phyloP scores from a whole-genome alignment of 345 rosid species.

The Brassica carinata region DNA sequence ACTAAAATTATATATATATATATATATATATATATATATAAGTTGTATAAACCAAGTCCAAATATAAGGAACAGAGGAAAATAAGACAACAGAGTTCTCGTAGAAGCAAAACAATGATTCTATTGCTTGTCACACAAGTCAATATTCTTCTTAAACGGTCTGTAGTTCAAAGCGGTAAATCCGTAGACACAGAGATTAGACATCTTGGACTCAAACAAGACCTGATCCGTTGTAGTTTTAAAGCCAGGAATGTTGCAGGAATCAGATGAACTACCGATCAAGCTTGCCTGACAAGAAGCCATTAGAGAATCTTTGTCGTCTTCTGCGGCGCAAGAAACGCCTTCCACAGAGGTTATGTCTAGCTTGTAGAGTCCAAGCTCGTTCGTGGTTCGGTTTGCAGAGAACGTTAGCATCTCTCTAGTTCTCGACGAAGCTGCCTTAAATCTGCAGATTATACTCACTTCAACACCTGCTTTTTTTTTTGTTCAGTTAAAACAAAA shows the following conservation, averaged over 20 bases:
- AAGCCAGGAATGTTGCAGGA: slow-evolving; percentile 83
- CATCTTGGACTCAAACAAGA: slow-evolving; percentile 59
- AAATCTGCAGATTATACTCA: slow-evolving; percentile 77
- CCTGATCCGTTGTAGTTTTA: slow-evolving; percentile 70
- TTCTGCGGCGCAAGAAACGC: slow-evolving; percentile 50
- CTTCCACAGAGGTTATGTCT: slow-evolving; percentile 78
- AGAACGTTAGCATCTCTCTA: slow-evolving; percentile 70
- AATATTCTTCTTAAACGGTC: slow-evolving; percentile 60
- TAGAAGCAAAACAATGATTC: not conserved
- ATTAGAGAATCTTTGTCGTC: slow-evolving; percentile 13
- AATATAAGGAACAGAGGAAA: not conserved
- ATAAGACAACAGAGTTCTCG: slow-evolving; percentile 19
- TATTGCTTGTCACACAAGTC: not conserved
- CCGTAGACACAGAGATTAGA: slow-evolving; percentile 79
- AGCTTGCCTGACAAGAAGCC: slow-evolving; percentile 69
- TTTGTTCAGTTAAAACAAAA: not conserved
- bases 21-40: not conserved
- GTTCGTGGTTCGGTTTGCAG: slow-evolving; percentile 85
- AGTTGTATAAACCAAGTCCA: not conserved
- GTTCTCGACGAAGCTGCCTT: slow-evolving; percentile 60
- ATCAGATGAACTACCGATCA: slow-evolving; percentile 56
- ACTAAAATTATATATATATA: not conserved
- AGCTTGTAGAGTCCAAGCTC: slow-evolving; percentile 70
- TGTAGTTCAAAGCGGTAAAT: slow-evolving; percentile 67
- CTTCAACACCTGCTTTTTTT: slow-evolving; percentile 71